Evolutionary conservation across 805 yeast species (phyloP), one percentile per base, ranked within the genome.

Genomic region (Ogataea ganodermae): DNA sequence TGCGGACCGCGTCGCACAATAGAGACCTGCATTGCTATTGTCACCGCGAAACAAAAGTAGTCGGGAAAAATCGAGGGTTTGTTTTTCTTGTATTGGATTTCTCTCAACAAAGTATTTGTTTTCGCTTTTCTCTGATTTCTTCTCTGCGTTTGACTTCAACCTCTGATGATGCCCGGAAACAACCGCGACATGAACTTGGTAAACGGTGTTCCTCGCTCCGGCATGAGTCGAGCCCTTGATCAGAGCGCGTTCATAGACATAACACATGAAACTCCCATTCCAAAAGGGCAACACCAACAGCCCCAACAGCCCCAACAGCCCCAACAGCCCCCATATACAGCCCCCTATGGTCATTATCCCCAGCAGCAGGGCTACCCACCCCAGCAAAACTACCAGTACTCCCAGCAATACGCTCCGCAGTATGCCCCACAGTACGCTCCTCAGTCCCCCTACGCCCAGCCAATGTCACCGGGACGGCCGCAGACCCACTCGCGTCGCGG

Each of bases 181-280:
- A 41, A 46, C 27, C 44, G 50, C 27, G 43, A 42, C 12, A 48
- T 38, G 40, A 44, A 45, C 32, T 37, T 42, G 27, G 51, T 47
- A 27, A 49, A 52, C 37, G 67, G 65, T 23, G 55, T 59, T 42
- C 58, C 62, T 4, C 52, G 55, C 33, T 53, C 59, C 39, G 45
- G 68, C 47, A 54, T 75, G 49, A 70, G 62, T 45, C 70, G 70
- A 50, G 60, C 72, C 14, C 51, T 76, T 23, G 68, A 64, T 39
- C 72, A 71, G 21, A 58, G 71, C 9, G 81, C 79, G 0, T 65
- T 58, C 49, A 75, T 78, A 24, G 80, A 77, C 49, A 63, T 78
- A 12, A 51, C 70, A 13, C 54, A 72, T 13, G 81, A 78, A 52
- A 60, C 60, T 0, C 76, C 76, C 3, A 46, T 68, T 6, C 48